These are phyloP conservation scores for Mucor mucedo DNA, from an alignment of 371 early-diverging fungal genomes.

Conservation along the genomic window DNA sequence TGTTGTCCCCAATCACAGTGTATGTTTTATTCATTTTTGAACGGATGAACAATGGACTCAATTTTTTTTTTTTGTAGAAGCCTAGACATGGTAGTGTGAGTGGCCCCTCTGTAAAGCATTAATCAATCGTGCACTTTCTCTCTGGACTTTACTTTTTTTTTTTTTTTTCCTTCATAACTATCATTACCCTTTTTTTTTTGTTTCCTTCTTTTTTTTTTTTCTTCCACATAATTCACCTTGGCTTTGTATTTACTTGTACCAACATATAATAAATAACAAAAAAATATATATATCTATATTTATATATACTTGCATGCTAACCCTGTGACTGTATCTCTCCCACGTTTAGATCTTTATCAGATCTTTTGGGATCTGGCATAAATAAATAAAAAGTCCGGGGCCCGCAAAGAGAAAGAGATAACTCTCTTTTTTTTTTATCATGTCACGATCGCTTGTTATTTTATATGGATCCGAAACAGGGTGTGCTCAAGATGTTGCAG, in stretches of 20 bases:
- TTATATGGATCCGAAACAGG: slow-evolving; percentile 89
- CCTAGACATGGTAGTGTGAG: slow-evolving; percentile 29
- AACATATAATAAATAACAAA: background rate
- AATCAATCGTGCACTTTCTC: no score
- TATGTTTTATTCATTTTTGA: slow-evolving; percentile 2
- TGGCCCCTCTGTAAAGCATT: slow-evolving; percentile 20
- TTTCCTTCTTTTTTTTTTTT: slow-evolving; percentile 4
- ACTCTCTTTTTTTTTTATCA: background rate
- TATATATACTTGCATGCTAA: background rate
- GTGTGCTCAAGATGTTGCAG: slow-evolving; percentile 81
- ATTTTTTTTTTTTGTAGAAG: slow-evolving; percentile 20
- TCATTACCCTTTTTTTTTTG: background rate
- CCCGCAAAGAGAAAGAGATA: no score
- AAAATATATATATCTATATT: background rate
- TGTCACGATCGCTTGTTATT: slow-evolving; percentile 57
- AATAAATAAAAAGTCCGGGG: no score
- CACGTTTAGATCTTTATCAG: no score
- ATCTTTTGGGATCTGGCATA: no score
- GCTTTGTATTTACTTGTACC: background rate
- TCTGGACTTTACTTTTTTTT: no score
- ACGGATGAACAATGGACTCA: no score
- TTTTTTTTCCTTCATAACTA: background rate
- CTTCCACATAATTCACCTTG: background rate
- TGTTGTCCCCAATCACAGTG: slow-evolving; percentile 44
- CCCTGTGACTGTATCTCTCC: no score